Evolutionary conservation across 2,329 filamentous ascomycete genomes (phyloP).

Genomic region (Penicillium rolfsii): DNA sequence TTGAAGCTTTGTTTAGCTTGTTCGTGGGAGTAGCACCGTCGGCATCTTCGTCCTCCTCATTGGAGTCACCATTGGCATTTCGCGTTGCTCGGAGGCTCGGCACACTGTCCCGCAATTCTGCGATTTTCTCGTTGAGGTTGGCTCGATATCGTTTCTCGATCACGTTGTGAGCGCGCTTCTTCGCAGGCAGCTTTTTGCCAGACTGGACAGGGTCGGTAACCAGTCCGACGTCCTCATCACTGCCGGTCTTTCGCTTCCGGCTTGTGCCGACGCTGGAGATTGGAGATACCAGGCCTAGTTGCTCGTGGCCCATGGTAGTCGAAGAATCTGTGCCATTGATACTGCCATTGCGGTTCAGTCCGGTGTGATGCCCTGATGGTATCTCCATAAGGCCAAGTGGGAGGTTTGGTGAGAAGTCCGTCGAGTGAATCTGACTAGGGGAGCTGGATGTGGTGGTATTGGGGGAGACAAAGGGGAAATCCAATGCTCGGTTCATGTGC

Average conservation of each 20-base stretch:
- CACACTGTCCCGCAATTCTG: constrained; percentile 86
- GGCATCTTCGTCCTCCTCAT: constrained; percentile 74
- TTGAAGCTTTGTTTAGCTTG: constrained; percentile 97
- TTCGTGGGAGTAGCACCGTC: constrained; percentile 84
- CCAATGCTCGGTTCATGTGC: constrained; percentile 29
- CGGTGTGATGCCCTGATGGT: constrained; percentile 24
- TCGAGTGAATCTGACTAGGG: constrained; percentile 26
- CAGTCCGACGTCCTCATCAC: constrained; percentile 49
- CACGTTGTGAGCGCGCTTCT: constrained; percentile 97
- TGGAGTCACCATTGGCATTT: constrained; percentile 41
- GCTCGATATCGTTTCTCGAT: constrained; percentile 97
- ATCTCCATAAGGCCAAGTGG: constrained; percentile 37
- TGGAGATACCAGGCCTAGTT: constrained; percentile 32
- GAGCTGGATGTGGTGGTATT: constrained; percentile 30
- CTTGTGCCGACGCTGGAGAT: constrained; percentile 35
- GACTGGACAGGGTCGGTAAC: constrained; percentile 36
- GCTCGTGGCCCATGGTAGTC: constrained; percentile 9
- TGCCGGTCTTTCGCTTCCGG: constrained; percentile 72
- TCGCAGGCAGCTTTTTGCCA: constrained; percentile 63
- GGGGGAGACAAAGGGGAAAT: constrained; percentile 33
- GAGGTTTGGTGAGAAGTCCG: constrained; percentile 38
- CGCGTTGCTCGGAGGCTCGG: constrained; percentile 84
- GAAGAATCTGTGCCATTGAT: constrained; percentile 9
- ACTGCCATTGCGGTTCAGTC: not conserved
- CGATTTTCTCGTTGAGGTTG: constrained; percentile 96